Percentiles rank a stretch among this genome's conserved stretches.
phyloP scores from a whole-genome alignment of 805 yeast genomes.

The Pichia cephalocereana region DNA sequence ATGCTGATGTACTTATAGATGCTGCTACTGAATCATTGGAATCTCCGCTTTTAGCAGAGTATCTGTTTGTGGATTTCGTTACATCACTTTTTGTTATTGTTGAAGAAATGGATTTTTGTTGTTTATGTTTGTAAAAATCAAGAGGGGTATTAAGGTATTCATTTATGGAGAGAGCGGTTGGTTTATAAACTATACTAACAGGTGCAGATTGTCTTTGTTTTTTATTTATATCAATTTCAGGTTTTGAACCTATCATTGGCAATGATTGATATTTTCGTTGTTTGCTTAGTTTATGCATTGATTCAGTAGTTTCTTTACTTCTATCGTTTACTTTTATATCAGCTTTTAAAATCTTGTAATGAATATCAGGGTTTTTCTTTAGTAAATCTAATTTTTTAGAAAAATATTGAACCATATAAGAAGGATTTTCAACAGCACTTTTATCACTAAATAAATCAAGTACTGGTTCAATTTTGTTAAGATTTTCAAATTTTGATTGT shows the following conservation, averaged over 20 bases:
- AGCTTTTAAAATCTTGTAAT: conserved; percentile 9
- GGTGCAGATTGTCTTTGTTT: conserved; percentile 9
- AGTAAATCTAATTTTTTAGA: conserved; percentile 6
- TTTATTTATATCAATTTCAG: neutral
- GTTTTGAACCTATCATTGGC: conserved; percentile 1
- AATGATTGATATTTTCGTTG: conserved; percentile 6
- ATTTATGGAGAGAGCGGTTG: conserved; percentile 7
- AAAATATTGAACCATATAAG: conserved; percentile 11
- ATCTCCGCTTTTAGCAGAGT: neutral
- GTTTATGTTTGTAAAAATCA: conserved; percentile 8
- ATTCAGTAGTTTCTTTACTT: neutral
- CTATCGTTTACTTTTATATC: neutral
- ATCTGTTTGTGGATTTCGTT: neutral
- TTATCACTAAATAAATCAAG: conserved; percentile 4
- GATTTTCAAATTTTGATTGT: neutral
- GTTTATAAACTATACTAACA: conserved; percentile 6
- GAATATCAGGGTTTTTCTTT: conserved; percentile 8
- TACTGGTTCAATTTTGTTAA: conserved; percentile 6
- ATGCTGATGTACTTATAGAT: conserved; percentile 5
- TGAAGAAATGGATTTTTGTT: neutral
- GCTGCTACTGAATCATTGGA: conserved; percentile 2
- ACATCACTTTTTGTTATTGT: neutral
- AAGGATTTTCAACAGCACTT: conserved; percentile 7
- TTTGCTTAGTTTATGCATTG: neutral
- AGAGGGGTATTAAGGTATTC: conserved; percentile 11